A percentile compares a stretch with the other conserved stretches of the same genome.
These are phyloP conservation scores for Tanacetum coccineum DNA, from an alignment of 129 eudicot species.

Conservation along the genomic window DNA sequence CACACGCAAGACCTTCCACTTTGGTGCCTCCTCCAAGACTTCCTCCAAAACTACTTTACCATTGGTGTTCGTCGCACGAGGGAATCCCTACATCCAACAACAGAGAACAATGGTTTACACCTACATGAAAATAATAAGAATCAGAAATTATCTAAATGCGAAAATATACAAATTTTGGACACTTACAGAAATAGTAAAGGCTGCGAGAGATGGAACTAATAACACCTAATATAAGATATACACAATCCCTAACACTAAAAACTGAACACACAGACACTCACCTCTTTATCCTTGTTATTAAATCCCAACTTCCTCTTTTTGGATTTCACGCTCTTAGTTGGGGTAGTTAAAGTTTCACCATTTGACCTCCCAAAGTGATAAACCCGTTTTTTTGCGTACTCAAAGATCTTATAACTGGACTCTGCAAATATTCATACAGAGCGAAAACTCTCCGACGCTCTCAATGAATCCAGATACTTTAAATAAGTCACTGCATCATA, in stretches of 20 bases:
- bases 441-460: slow-evolving; percentile 98
- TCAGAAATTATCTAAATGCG: not conserved
- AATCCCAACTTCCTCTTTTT: slow-evolving; percentile 72
- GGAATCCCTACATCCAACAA: slow-evolving; percentile 39
- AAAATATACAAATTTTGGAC: not conserved
- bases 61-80: slow-evolving; percentile 28
- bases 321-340: slow-evolving; percentile 29
- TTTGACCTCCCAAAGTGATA: slow-evolving; percentile 63
- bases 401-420: slow-evolving; percentile 91
- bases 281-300: slow-evolving; percentile 48
- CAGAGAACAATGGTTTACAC: slow-evolving; percentile 17
- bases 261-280: slow-evolving; percentile 10
- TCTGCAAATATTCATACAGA: slow-evolving; percentile 99
- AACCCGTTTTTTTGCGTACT: slow-evolving; percentile 89
- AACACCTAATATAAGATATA: not conserved
- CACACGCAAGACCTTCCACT: slow-evolving; percentile 99
- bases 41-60: slow-evolving; percentile 57
- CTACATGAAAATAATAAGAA: slow-evolving; percentile 4
- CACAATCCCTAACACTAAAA: not conserved
- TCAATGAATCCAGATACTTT: slow-evolving; percentile 90
- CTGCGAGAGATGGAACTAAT: not conserved
- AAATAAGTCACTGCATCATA: slow-evolving; percentile 96
- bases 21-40: slow-evolving; percentile 90
- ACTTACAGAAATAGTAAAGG: slow-evolving; percentile 5
- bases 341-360: slow-evolving; percentile 37